Evolutionary conservation across 768 basidiomycete genomes (phyloP), one percentile per base, ranked within the genome.

Genomic region (Mycena epipterygia): DNA sequence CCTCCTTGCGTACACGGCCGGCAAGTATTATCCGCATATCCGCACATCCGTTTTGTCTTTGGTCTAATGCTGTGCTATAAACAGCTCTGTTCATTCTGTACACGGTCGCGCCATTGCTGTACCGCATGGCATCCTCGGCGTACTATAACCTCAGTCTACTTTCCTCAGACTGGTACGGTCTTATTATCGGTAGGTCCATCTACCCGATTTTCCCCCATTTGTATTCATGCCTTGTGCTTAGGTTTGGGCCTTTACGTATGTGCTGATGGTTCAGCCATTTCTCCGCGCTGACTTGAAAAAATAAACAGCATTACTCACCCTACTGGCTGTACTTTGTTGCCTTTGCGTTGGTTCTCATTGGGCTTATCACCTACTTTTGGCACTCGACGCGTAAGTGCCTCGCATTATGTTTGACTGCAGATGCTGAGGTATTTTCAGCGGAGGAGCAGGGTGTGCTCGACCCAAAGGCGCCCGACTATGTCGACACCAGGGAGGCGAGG

Each of bases 291-390:
- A 49, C 29, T 21, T 29, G 29, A 44, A 55, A 41, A 66, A 61
- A 44, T 56, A 41, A 66, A 61, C 72, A 95, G 94, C 91, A 95
- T 73, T 95, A 89, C 82, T 79, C 82, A 49, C 95, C 95, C 5
- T 96, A 89, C 84, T 96, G 95, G 94, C 86, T 96, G 19, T 96
- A 96, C 85, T 96, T 96, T 81, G 83, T 91, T 69, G 87, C 95
- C 0, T 96, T 93, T 75, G 85, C 80, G 1, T 84, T 95, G 17
- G 89, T 95, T 69, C 78, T 96, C 49, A 37, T 83, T 16, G 95
- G 95, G 4, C 86, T 96, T 6, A 83, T 96, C 75, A 87, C 91
- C 41, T 96, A 96, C 81, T 96, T 96, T 84, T 96, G 95, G 94
- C 83, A 88, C 78, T 88, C 91, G 9, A 91, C 91, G 39, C 95